These are phyloP conservation scores for Tricholoma matsutake DNA, from an alignment of 768 basidiomycete species.

Conservation along the genomic window DNA sequence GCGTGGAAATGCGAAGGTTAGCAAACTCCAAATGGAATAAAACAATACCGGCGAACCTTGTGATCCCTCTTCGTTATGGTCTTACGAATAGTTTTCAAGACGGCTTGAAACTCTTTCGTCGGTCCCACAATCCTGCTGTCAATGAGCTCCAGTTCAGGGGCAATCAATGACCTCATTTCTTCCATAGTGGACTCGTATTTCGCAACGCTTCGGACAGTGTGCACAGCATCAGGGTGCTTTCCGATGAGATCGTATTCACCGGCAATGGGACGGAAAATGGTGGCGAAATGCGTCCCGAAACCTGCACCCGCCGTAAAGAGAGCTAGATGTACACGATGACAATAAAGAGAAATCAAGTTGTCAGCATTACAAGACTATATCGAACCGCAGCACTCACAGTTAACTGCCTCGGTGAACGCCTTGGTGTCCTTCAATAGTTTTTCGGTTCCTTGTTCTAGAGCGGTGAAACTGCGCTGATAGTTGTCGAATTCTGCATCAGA, in stretches of 20 bases:
- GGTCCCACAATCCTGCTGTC: constrained; percentile 83
- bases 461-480: constrained; percentile 70
- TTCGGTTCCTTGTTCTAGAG: constrained; percentile 78
- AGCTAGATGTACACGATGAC: constrained; percentile 33
- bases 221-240: constrained; percentile 73
- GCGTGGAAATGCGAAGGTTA: not conserved
- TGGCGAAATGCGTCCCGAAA: constrained; percentile 61
- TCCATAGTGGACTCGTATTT: constrained; percentile 73
- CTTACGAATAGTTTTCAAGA: constrained; percentile 90
- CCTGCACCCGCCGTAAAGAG: constrained; percentile 65
- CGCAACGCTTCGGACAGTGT: constrained; percentile 76
- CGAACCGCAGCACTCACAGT: constrained; percentile 41
- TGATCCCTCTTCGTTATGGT: constrained; percentile 95
- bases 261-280: constrained; percentile 60
- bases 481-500: constrained; percentile 90
- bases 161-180: constrained; percentile 73
- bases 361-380: not conserved
- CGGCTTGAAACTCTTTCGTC: constrained; percentile 81
- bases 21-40: not conserved
- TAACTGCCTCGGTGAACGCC: constrained; percentile 80
- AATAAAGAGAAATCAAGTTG: constrained; percentile 2
- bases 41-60: constrained; percentile 54
- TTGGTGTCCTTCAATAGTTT: constrained; percentile 92
- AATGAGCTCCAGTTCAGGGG: constrained; percentile 93
- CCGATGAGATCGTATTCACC: constrained; percentile 78